Evolutionary conservation across 306 rosid species (phyloP).

Genomic region (Dalbergia cochinchinensis): DNA sequence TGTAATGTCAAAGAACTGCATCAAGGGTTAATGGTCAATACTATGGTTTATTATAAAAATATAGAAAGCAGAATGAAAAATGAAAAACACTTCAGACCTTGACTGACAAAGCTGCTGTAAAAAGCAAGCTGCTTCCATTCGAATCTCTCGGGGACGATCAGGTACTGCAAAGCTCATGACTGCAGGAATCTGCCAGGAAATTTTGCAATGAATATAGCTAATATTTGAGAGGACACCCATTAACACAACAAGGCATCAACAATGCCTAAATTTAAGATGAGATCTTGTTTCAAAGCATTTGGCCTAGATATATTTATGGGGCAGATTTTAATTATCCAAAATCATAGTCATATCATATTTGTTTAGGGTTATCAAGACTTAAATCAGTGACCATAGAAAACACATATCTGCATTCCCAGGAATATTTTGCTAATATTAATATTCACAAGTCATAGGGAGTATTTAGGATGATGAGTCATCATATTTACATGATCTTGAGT

Average conservation of each 20-base stretch:
- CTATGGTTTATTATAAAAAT: slow-evolving; percentile 4
- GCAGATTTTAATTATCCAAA: background rate
- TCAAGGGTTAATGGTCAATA: slow-evolving; percentile 41
- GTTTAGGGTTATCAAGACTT: background rate
- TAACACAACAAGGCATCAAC: slow-evolving; percentile 32
- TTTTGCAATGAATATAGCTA: slow-evolving; percentile 48
- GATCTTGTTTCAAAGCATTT: background rate
- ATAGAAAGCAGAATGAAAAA: slow-evolving; percentile 13
- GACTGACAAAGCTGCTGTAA: slow-evolving; percentile 99
- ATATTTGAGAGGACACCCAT: slow-evolving; percentile 33
- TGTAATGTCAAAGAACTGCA: slow-evolving; percentile 96
- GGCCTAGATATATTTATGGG: background rate
- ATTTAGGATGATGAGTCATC: background rate
- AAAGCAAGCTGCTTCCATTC: slow-evolving; percentile 97
- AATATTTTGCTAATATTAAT: background rate
- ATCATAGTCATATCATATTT: background rate
- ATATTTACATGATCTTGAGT: background rate
- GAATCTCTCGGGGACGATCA: slow-evolving; percentile 95
- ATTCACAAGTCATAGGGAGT: background rate
- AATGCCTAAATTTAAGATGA: slow-evolving; percentile 2
- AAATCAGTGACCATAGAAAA: slow-evolving; percentile 22
- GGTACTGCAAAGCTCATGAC: slow-evolving; percentile 92
- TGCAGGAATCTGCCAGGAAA: slow-evolving; percentile 77
- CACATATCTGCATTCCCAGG: background rate
- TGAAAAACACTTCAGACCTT: slow-evolving; percentile 62